Percentiles rank a stretch among this genome's conserved stretches.
Evolutionary conservation across 78 protist genomes (phyloP).

Genomic region (Guillardia theta): DNA sequence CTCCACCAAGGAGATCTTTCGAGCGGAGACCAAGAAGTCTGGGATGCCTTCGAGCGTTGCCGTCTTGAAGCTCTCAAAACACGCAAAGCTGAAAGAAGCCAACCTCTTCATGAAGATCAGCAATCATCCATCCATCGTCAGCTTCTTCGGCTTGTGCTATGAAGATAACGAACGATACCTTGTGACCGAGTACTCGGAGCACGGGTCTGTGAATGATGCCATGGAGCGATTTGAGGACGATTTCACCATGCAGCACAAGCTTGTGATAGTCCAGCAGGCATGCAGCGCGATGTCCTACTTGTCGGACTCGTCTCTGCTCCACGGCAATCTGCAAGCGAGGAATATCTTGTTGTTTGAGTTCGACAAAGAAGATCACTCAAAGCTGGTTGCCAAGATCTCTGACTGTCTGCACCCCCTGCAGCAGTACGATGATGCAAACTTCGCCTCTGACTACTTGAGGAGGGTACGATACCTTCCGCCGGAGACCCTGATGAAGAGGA

Average conservation of each 20-base stretch:
- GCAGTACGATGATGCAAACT: background rate
- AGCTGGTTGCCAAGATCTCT: background rate
- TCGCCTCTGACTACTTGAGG: background rate
- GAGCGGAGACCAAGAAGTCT: no score
- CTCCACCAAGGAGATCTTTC: background rate
- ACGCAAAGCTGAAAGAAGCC: background rate
- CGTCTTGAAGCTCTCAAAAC: background rate
- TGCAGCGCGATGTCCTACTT: background rate
- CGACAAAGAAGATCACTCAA: background rate
- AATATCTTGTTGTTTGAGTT: background rate
- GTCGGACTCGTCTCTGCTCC: background rate
- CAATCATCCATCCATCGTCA: background rate
- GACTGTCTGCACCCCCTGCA: background rate
- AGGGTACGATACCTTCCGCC: background rate
- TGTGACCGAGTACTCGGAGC: background rate
- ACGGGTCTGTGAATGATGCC: background rate
- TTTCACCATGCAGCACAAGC: background rate
- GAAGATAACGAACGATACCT: background rate
- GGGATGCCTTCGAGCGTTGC: no score
- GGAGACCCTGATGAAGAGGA: background rate
- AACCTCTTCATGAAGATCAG: background rate
- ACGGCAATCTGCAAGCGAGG: constrained; percentile 15
- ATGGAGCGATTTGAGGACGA: background rate
- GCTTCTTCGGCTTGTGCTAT: background rate
- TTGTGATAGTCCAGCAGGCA: background rate